phyloP scores from a whole-genome alignment of 345 rosid species.

The Populus ilicifolia region DNA sequence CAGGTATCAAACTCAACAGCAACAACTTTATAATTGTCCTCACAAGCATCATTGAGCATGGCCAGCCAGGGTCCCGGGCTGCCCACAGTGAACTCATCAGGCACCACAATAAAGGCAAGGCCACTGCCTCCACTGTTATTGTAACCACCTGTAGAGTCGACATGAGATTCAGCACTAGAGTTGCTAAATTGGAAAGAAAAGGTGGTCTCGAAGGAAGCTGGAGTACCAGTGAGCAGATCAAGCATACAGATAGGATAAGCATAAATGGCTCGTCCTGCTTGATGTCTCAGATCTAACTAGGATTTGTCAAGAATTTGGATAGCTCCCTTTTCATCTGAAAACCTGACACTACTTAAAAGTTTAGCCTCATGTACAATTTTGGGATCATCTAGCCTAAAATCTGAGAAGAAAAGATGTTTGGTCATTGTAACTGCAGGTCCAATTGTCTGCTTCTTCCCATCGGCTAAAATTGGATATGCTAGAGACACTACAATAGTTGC shows the following conservation, averaged over 20 bases:
- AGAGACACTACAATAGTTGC: neutral
- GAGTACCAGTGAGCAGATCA: slow-evolving; percentile 32
- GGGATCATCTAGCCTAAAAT: slow-evolving; percentile 33
- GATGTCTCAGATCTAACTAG: slow-evolving; percentile 36
- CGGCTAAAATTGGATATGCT: neutral
- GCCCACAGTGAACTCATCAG: slow-evolving; percentile 52
- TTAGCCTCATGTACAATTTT: slow-evolving; percentile 24
- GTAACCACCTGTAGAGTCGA: neutral
- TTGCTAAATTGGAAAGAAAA: slow-evolving; percentile 43
- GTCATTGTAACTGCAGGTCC: slow-evolving; percentile 33
- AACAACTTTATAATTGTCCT: slow-evolving; percentile 43
- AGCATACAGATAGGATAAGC: slow-evolving; percentile 40
- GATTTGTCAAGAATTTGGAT: slow-evolving; percentile 44
- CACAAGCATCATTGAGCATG: slow-evolving; percentile 55
- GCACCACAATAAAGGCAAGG: slow-evolving; percentile 46
- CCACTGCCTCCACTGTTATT: slow-evolving; percentile 39
- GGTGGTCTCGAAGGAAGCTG: slow-evolving; percentile 40
- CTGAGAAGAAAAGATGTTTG: slow-evolving; percentile 37
- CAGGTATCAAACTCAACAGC: slow-evolving; percentile 44
- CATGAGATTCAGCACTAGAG: slow-evolving; percentile 5
- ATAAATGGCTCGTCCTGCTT: slow-evolving; percentile 44
- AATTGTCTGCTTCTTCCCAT: neutral
- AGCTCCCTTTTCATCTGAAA: slow-evolving; percentile 23
- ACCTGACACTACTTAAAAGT: slow-evolving; percentile 42
- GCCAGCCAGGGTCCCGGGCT: slow-evolving; percentile 53